Evolutionary conservation across 371 early-diverging fungal species (phyloP).

Genomic region (Cokeromyces recurvatus): DNA sequence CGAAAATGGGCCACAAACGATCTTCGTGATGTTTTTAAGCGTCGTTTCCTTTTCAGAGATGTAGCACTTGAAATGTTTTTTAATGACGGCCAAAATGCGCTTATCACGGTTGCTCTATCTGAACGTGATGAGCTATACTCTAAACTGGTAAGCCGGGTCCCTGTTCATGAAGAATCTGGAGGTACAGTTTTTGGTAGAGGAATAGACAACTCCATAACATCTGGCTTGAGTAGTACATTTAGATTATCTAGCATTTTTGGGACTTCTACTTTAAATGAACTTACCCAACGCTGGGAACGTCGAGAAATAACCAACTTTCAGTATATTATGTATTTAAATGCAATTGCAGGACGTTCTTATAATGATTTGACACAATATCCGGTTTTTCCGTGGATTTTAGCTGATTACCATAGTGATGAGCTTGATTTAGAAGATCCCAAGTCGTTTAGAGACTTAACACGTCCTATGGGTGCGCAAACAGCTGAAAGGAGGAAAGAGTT

Average conservation of each 20-base stretch:
- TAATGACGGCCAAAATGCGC: constrained; percentile 68
- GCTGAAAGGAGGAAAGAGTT: constrained; percentile 57
- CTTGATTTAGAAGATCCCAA: constrained; percentile 68
- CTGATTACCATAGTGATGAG: constrained; percentile 62
- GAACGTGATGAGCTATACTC: constrained; percentile 71
- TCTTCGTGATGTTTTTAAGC: constrained; percentile 70
- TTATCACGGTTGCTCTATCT: constrained; percentile 60
- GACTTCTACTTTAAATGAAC: constrained; percentile 59
- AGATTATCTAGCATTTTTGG: constrained; percentile 59
- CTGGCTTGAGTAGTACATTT: constrained; percentile 36
- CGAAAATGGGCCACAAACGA: constrained; percentile 64
- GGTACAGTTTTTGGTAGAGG: constrained; percentile 49
- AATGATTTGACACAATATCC: constrained; percentile 71
- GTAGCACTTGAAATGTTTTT: constrained; percentile 79
- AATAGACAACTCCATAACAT: constrained; percentile 20
- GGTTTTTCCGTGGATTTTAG: constrained; percentile 73
- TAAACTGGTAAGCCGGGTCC: constrained; percentile 56
- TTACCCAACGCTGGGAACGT: constrained; percentile 70
- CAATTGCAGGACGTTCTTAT: constrained; percentile 73
- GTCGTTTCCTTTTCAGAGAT: constrained; percentile 66
- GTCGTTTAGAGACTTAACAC: constrained; percentile 78
- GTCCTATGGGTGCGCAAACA: constrained; percentile 84
- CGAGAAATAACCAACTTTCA: constrained; percentile 84
- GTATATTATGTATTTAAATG: constrained; percentile 86
- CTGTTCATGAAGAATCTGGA: constrained; percentile 31